Evolutionary conservation across 1,139 yeast genomes (phyloP), one percentile per base, ranked within the genome.

Genomic region (Blastobotrys indianensis): DNA sequence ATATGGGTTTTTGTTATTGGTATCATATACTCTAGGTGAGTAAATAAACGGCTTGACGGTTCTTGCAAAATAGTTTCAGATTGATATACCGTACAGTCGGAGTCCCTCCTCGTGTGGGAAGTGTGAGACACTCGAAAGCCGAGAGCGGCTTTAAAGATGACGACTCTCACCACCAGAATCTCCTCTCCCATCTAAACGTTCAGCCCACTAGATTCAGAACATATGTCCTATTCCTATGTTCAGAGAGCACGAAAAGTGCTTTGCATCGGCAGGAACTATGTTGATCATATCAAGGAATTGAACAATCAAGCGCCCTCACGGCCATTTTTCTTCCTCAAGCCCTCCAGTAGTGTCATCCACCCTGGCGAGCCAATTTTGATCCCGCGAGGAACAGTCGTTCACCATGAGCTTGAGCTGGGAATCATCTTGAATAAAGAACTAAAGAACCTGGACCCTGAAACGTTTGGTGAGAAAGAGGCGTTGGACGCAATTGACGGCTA

Each of bases 191-290:
- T 20, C 25, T 33, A 4, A 13, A 15, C 16, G 20, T 4, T 13
- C 20, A 5, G 12, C 37, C 13, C n/a, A 16, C 37, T 17, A 33
- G 37, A 15, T 33, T 13, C 16, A 32, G 20, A 31, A 31, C 33
- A 31, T 5, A 42, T 42, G 45, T 39, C 49, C 23, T 48, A 43
- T 32, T 10, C 41, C 13, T 85, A 82, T 61, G 70, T 81, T 37
- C 79, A 77, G 51, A 64, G 70, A 32, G 94, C 94, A 2, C 74
- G 84, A 41, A 92, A 92, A 69, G 79, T 90, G 62, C 76, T 92
- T 37, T 92, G 98, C 66, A 90, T 92, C 54, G 98, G 98, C 41
- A 82, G 99, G 56, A 92, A 92, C 67, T 92, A 88, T 63, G 95
- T 87, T 5, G 97, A 95, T 36, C 98, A 92, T 59, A 85, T 88